These are phyloP conservation scores for Pythium insidiosum DNA, from an alignment of 352 stramenopile species.

Conservation along the genomic window DNA sequence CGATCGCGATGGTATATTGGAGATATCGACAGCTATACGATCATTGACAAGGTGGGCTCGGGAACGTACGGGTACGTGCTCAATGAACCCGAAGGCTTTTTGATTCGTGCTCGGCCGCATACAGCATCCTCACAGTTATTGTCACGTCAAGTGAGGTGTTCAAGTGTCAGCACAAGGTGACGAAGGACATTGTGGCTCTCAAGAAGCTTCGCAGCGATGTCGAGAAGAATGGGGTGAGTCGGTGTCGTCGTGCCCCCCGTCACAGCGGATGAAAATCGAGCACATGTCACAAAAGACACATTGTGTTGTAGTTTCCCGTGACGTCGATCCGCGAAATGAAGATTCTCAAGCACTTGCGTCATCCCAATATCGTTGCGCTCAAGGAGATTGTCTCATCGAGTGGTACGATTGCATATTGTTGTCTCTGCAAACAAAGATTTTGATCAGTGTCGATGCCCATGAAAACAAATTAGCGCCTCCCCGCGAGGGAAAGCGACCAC, in stretches of 20 bases:
- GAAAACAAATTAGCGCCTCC: constrained; percentile 64
- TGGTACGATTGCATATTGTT: constrained; percentile 18
- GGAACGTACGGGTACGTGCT: constrained; percentile 74
- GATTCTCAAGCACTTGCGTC: constrained; percentile 93
- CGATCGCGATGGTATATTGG: constrained; percentile 70
- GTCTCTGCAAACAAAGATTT: background rate
- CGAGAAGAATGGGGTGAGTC: constrained; percentile 77
- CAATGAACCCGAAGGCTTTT: background rate
- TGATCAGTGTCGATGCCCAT: no score
- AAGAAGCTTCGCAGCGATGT: constrained; percentile 82
- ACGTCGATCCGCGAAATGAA: constrained; percentile 97
- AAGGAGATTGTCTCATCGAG: constrained; percentile 92
- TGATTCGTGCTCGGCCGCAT: background rate
- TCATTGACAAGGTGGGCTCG: constrained; percentile 84
- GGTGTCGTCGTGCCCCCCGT: background rate
- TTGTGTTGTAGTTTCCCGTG: constrained; percentile 76
- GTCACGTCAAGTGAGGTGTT: constrained; percentile 56
- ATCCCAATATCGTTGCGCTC: constrained; percentile 93
- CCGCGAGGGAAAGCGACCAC: constrained; percentile 76
- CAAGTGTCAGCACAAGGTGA: constrained; percentile 83
- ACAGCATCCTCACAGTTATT: background rate
- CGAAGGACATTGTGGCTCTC: constrained; percentile 80
- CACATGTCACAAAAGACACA: background rate
- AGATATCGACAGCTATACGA: constrained; percentile 83
- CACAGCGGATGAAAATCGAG: no score